Conservation (phyloP, 163 green algal species). For the Volvox carteri region DNA sequence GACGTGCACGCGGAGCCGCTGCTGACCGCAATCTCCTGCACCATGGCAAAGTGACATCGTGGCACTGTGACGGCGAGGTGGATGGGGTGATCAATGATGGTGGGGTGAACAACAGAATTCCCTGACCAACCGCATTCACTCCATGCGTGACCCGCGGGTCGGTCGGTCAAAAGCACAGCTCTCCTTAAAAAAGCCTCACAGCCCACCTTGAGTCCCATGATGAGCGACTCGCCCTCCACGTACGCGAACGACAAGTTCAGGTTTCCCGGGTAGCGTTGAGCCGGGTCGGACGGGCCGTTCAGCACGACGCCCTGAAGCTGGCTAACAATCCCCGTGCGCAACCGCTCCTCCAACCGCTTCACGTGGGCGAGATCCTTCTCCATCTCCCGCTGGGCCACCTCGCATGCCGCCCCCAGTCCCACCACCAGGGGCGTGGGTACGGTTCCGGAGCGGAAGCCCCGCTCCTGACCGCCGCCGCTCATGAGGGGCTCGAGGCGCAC, state of each 20-base stretch:
- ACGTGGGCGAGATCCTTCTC: slow-evolving; percentile 84
- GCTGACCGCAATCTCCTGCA: slow-evolving; percentile 93
- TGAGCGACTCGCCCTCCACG: slow-evolving; percentile 97
- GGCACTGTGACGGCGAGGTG: too few species aligned
- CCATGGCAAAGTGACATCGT: too few species aligned
- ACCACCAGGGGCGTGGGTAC: slow-evolving; percentile 93
- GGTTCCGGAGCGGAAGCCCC: slow-evolving; percentile 94
- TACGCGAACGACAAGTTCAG: slow-evolving; percentile 98
- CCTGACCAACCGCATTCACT: neutral
- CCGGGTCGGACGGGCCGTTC: slow-evolving; percentile 87
- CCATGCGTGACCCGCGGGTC: neutral
- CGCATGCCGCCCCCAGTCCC: slow-evolving; percentile 92
- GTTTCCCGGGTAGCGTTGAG: slow-evolving; percentile 94
- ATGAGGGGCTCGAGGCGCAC: slow-evolving; percentile 95
- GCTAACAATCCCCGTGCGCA: slow-evolving; percentile 88
- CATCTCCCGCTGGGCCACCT: slow-evolving; percentile 91
- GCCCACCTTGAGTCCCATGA: slow-evolving; percentile 97
- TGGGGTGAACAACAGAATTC: neutral
- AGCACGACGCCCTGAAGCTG: slow-evolving; percentile 88
- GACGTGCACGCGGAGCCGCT: slow-evolving; percentile 96
- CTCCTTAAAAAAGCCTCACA: neutral
- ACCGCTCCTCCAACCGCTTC: slow-evolving; percentile 78
- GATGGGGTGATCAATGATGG: too few species aligned
- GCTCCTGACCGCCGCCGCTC: slow-evolving; percentile 96
- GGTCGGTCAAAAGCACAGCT: neutral